These are phyloP conservation scores for Petrea volubilis DNA, from an alignment of 257 asterid genomes.

Conservation along the genomic window DNA sequence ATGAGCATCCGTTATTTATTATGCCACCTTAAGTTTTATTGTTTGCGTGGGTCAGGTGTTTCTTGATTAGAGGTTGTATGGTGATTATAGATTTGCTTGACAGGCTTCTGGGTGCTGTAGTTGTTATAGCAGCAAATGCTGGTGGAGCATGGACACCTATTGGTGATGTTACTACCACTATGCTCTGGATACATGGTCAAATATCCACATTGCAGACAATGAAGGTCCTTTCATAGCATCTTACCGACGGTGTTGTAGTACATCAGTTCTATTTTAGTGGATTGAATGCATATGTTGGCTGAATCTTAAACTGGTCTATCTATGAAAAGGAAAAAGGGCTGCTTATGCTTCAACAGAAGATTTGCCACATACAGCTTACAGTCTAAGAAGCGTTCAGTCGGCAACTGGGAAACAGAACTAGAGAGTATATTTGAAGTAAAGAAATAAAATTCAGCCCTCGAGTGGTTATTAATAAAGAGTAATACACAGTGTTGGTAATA, in stretches of 20 bases:
- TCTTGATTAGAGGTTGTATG: slow-evolving; percentile 8
- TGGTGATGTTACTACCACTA: slow-evolving; percentile 97
- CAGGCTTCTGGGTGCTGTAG: slow-evolving; percentile 96
- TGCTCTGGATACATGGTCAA: slow-evolving; percentile 99
- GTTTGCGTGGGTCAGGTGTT: not conserved
- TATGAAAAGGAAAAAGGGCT: not conserved
- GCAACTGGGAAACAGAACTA: not conserved
- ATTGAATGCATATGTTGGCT: not conserved
- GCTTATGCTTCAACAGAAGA: not conserved
- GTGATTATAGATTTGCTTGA: slow-evolving; percentile 25
- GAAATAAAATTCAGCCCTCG: not conserved
- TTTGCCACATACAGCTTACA: not conserved
- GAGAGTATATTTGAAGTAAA: not conserved
- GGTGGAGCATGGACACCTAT: slow-evolving; percentile 99
- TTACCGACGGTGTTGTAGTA: not conserved
- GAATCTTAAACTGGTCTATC: not conserved
- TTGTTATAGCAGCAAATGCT: slow-evolving; percentile 97
- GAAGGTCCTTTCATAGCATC: slow-evolving; percentile 61
- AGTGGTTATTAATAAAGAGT: not conserved
- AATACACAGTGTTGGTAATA: not conserved
- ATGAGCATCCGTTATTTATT: no score
- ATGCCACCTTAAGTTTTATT: not conserved
- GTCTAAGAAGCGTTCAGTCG: not conserved
- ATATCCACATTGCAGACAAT: slow-evolving; percentile 85
- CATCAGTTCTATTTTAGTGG: not conserved